phyloP scores from a whole-genome alignment of 345 rosid species.

The Arabidopsis arenosa region DNA sequence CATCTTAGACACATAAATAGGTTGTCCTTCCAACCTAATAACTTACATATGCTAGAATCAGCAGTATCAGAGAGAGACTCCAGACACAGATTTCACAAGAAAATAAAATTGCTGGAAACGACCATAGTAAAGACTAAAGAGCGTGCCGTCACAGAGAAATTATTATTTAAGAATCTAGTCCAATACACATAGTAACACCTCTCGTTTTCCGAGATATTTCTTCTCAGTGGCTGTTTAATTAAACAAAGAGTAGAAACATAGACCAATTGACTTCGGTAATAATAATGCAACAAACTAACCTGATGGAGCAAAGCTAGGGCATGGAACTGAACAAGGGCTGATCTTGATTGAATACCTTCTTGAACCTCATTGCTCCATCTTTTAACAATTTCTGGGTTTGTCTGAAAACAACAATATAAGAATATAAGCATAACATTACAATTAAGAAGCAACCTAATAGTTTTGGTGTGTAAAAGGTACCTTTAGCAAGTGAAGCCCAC shows the following conservation, averaged over 20 bases:
- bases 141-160: not conserved
- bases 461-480: conserved; percentile 45
- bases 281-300: conserved; percentile 48
- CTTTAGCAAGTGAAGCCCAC: conserved; percentile 96
- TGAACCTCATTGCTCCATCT: conserved; percentile 99
- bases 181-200: conserved; percentile 4
- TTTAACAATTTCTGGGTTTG: conserved; percentile 91
- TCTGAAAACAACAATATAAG: conserved; percentile 49
- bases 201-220: not conserved
- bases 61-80: not conserved
- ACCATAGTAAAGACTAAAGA: conserved; percentile 8
- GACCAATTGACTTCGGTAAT: conserved; percentile 21
- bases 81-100: not conserved
- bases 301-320: conserved; percentile 91
- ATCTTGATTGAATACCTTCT: conserved; percentile 97
- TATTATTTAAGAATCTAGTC: conserved; percentile 13
- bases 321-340: conserved; percentile 98
- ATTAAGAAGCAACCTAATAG: conserved; percentile 2
- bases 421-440: conserved; percentile 1
- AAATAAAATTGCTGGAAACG: not conserved
- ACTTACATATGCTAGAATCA: conserved; percentile 8
- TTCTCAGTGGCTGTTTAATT: not conserved
- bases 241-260: conserved; percentile 8
- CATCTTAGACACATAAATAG: conserved; percentile 1
- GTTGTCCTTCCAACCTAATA: conserved; percentile 3